A percentile compares a stretch with the other conserved stretches of the same genome.
These are phyloP conservation scores for Amphirosellinia nigrospora DNA, from an alignment of 495 filamentous ascomycete genomes.

Conservation along the genomic window DNA sequence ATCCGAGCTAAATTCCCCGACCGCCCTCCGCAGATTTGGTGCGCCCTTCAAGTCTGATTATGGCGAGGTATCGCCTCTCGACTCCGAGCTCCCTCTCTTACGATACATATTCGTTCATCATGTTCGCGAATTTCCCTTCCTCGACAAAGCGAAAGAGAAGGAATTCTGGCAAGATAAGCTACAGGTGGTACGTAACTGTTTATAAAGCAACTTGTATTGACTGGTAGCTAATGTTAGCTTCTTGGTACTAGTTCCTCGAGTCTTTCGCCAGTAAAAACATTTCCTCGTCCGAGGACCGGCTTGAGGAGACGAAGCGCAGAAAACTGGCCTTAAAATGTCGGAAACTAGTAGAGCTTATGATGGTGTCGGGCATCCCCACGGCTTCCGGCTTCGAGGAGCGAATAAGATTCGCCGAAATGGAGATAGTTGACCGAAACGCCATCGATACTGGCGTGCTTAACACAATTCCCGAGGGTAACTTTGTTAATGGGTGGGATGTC, in stretches of 20 bases:
- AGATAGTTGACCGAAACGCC: constrained; percentile 91
- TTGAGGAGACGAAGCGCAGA: constrained; percentile 93
- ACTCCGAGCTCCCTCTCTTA: constrained; percentile 91
- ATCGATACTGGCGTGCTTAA: constrained; percentile 85
- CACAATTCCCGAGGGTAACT: constrained; percentile 87
- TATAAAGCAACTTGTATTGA: neutral
- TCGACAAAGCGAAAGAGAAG: constrained; percentile 94
- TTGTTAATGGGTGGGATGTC: constrained; percentile 94
- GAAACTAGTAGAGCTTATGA: constrained; percentile 97
- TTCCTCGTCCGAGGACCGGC: constrained; percentile 91
- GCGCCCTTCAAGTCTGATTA: constrained; percentile 92
- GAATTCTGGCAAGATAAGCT: constrained; percentile 99
- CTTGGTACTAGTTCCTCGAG: constrained; percentile 77
- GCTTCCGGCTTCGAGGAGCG: constrained; percentile 97
- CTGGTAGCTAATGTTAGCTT: constrained; percentile 25
- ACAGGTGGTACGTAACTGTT: constrained; percentile 75
- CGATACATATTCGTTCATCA: constrained; percentile 98
- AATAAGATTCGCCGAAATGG: constrained; percentile 93
- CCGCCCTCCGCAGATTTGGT: constrained; percentile 91
- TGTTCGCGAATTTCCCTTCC: constrained; percentile 95
- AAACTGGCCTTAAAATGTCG: constrained; percentile 92
- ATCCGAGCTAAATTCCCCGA: constrained; percentile 88
- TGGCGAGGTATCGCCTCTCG: constrained; percentile 90
- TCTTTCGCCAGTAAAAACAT: constrained; percentile 98
- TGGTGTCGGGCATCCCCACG: constrained; percentile 96